These are phyloP conservation scores for Metarhizium brunneum DNA, from an alignment of 2,329 filamentous ascomycete species.

Conservation along the genomic window DNA sequence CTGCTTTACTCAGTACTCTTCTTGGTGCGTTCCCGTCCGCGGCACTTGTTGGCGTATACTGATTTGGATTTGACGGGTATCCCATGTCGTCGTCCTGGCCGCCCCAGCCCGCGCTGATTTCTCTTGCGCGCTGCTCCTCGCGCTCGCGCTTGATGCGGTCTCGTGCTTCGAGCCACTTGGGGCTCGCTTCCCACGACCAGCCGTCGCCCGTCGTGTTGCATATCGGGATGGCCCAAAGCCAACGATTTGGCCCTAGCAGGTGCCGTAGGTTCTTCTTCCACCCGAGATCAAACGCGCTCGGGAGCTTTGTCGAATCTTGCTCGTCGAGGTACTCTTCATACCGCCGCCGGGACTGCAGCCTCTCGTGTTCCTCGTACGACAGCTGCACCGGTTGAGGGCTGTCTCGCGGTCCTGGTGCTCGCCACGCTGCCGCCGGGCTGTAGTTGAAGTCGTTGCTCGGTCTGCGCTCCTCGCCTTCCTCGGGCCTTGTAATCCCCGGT, in stretches of 20 bases:
- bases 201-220: constrained; percentile 84
- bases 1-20: constrained; percentile 44
- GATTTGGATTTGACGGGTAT: not conserved
- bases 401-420: constrained; percentile 7
- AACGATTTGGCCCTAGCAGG: constrained; percentile 65
- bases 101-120: constrained; percentile 61
- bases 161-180: constrained; percentile 64
- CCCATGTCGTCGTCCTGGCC: constrained; percentile 13
- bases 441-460: constrained; percentile 11
- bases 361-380: constrained; percentile 47
- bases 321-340: constrained; percentile 78
- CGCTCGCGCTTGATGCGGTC: constrained; percentile 51
- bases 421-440: not conserved
- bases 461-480: constrained; percentile 64
- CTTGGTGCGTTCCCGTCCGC: constrained; percentile 15
- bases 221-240: constrained; percentile 72
- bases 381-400: constrained; percentile 33
- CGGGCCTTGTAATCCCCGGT: constrained; percentile 68
- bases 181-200: constrained; percentile 85
- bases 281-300: constrained; percentile 89
- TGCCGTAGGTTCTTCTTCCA: constrained; percentile 70
- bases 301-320: constrained; percentile 76
- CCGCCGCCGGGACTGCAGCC: constrained; percentile 41
- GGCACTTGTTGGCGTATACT: too few relatives aligned
- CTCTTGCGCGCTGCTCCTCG: constrained; percentile 51